Evolutionary conservation across 1,284 basidiomycete genomes (phyloP).

Genomic region (Farysia itapuensis): DNA sequence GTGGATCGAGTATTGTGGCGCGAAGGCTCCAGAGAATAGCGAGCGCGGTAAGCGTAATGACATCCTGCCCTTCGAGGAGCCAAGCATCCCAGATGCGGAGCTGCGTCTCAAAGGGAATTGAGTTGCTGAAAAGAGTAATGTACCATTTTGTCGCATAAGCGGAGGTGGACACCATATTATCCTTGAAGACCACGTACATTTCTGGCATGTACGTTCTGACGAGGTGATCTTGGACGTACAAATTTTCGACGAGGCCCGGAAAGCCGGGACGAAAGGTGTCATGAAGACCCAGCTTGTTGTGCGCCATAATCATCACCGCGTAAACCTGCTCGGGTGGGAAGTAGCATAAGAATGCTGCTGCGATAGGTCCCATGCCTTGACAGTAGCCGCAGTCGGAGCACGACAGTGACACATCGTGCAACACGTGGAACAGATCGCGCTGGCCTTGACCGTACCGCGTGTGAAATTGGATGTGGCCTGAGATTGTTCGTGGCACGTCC

Average conservation of each 20-base stretch:
- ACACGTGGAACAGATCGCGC: conserved; percentile 74
- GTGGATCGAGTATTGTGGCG: conserved; percentile 7
- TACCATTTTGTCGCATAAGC: conserved; percentile 99
- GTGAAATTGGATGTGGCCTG: conserved; percentile 88
- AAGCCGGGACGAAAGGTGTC: conserved; percentile 90
- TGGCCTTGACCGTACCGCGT: conserved; percentile 86
- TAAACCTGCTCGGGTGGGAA: conserved; percentile 72
- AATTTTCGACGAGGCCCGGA: conserved; percentile 87
- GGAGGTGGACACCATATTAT: conserved; percentile 83
- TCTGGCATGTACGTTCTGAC: conserved; percentile 81
- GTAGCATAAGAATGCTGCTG: conserved; percentile 90
- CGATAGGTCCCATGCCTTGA: conserved; percentile 98
- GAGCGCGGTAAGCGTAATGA: conserved; percentile 79
- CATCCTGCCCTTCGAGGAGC: conserved; percentile 83
- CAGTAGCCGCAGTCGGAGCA: conserved; percentile 93
- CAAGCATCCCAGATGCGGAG: conserved; percentile 92
- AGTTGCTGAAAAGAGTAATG: conserved; percentile 87
- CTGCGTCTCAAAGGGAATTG: conserved; percentile 93
- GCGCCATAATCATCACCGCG: conserved; percentile 74
- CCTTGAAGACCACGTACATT: conserved; percentile 74
- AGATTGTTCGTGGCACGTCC: conserved; percentile 94
- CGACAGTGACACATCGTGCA: conserved; percentile 84
- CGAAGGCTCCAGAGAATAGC: conserved; percentile 85
- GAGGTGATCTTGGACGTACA: conserved; percentile 88
- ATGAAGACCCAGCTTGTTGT: conserved; percentile 79